Evolutionary conservation across 2,329 filamentous ascomycete species (phyloP).

Genomic region (Leptographium lundbergii): DNA sequence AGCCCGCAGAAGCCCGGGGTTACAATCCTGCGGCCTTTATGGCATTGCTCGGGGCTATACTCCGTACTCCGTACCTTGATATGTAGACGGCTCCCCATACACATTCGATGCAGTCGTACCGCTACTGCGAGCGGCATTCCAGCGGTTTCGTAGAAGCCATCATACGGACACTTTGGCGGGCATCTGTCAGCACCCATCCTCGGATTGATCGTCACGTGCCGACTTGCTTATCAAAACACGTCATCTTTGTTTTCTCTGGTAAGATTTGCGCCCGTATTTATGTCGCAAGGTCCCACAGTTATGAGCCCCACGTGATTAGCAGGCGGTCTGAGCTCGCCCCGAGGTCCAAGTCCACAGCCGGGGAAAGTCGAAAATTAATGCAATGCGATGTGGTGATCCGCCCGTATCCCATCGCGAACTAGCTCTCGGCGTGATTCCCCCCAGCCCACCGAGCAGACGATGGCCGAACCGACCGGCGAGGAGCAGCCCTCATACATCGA

Average conservation of each 20-base stretch:
- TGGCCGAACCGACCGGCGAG: conserved; percentile 20
- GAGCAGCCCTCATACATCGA: conserved; percentile 76
- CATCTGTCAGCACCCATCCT: not conserved
- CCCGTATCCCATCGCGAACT: not conserved
- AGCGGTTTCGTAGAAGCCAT: not conserved
- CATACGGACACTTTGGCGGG: no score
- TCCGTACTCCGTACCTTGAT: no score
- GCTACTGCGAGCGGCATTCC: not conserved
- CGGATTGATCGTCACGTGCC: not conserved
- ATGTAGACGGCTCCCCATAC: not conserved
- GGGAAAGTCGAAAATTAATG: not conserved
- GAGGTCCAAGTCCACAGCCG: not conserved
- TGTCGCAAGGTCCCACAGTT: not conserved
- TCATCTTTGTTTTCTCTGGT: not conserved
- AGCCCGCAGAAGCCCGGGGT: not conserved
- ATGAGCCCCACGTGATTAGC: not conserved
- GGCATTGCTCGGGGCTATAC: not conserved
- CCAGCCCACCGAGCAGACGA: conserved; percentile 7
- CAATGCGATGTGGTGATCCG: not conserved
- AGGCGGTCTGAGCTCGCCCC: not conserved
- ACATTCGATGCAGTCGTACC: not conserved
- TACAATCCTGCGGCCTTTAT: not conserved
- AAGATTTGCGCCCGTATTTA: not conserved
- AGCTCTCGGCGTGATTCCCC: not conserved
- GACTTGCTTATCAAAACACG: not conserved